Conservation (phyloP, 2,329 filamentous ascomycete species). For the Trichoderma koningiopsis region DNA sequence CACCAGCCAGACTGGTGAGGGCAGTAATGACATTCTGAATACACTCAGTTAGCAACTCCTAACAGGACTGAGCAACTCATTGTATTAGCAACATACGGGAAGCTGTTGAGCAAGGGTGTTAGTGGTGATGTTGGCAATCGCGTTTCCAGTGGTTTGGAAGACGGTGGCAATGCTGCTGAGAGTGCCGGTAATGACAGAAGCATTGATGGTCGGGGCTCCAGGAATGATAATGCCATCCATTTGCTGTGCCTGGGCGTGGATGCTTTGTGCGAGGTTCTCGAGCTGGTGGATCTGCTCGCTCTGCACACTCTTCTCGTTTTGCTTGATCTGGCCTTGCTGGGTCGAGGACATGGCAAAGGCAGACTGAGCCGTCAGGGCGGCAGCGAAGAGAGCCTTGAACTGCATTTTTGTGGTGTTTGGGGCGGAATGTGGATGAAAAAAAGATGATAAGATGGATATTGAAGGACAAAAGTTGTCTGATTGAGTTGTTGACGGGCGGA, state of each 20-base stretch:
- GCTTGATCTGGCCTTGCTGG: slow-evolving; percentile 5
- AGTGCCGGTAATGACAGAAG: not conserved
- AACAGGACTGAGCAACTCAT: no score
- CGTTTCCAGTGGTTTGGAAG: slow-evolving; percentile 24
- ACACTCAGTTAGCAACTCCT: not conserved
- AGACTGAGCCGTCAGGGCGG: slow-evolving; percentile 27
- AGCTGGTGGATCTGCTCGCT: not conserved
- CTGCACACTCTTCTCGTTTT: not conserved
- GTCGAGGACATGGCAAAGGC: slow-evolving; percentile 25
- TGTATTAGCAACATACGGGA: not conserved
- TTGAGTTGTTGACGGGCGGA: not conserved
- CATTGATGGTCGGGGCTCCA: not conserved
- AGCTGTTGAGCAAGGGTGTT: not conserved
- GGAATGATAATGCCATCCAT: slow-evolving; percentile 1
- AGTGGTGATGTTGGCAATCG: slow-evolving; percentile 4
- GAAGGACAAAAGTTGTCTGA: not conserved
- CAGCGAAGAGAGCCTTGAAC: slow-evolving; percentile 29
- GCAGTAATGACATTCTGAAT: not conserved
- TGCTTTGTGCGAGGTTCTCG: not conserved
- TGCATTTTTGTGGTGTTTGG: slow-evolving; percentile 24
- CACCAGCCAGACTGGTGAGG: not conserved
- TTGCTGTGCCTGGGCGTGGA: not conserved
- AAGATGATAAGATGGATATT: not conserved
- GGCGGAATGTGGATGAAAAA: not conserved
- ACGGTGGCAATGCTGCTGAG: slow-evolving; percentile 27